These are phyloP conservation scores for Moesziomyces sp. DNA, from an alignment of 1,284 basidiomycete genomes.

Conservation along the genomic window DNA sequence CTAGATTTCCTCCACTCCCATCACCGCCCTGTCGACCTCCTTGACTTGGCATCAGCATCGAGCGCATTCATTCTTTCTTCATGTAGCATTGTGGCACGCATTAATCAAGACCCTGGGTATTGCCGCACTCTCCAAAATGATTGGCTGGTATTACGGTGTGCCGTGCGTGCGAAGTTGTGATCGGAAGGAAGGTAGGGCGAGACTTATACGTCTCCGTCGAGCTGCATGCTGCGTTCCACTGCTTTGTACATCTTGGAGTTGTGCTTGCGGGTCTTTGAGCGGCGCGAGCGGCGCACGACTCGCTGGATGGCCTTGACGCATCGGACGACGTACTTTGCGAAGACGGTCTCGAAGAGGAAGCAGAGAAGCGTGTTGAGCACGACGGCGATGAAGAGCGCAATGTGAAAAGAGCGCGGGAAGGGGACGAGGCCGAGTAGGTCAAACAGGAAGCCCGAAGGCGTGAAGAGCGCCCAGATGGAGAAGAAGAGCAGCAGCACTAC, in stretches of 20 bases:
- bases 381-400: slow-evolving; percentile 78
- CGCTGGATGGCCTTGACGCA: slow-evolving; percentile 50
- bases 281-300: slow-evolving; percentile 10
- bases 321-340: slow-evolving; percentile 42
- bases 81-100: too few relatives aligned
- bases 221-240: slow-evolving; percentile 49
- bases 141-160: not conserved
- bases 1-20: too few relatives aligned
- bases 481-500: slow-evolving; percentile 47
- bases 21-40: too few relatives aligned
- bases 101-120: not conserved
- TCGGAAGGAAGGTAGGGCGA: too few relatives aligned
- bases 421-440: slow-evolving; percentile 81
- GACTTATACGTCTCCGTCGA: slow-evolving; percentile 39
- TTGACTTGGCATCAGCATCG: too few relatives aligned
- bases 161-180: not conserved
- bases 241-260: slow-evolving; percentile 55
- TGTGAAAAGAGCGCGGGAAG: slow-evolving; percentile 78
- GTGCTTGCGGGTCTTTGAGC: slow-evolving; percentile 19
- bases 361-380: slow-evolving; percentile 79
- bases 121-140: not conserved
- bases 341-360: slow-evolving; percentile 77
- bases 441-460: slow-evolving; percentile 75
- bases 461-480: slow-evolving; percentile 62
- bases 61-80: too few relatives aligned